phyloP scores from a whole-genome alignment of 140 eudicot species.

The Anethum foeniculum region DNA sequence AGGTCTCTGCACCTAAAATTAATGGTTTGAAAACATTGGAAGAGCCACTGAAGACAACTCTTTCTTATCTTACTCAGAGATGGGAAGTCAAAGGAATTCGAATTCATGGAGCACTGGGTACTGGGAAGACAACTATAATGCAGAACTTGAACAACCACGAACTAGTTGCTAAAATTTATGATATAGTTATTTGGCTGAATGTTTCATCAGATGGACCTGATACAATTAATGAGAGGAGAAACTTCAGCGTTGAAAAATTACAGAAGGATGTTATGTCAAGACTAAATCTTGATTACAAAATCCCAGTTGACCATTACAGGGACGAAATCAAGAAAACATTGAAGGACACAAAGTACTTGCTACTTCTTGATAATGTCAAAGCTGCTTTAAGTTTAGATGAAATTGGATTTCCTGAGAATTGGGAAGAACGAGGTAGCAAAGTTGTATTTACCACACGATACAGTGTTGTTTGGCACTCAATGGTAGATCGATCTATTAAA shows the following conservation, averaged over 20 bases:
- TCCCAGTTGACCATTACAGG: neutral
- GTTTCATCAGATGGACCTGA: neutral
- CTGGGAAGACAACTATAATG: neutral
- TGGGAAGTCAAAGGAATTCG: neutral
- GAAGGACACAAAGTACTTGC: neutral
- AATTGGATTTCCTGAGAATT: neutral
- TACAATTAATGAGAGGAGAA: neutral
- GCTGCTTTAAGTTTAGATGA: neutral
- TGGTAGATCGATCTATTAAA: neutral
- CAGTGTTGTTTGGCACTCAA: neutral
- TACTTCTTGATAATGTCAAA: neutral
- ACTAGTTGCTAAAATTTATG: neutral
- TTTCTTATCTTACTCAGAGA: neutral
- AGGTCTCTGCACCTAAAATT: neutral
- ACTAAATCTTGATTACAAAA: neutral
- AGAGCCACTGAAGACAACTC: neutral
- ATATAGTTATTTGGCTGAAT: neutral
- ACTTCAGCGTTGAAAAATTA: neutral
- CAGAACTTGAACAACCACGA: conserved; percentile 1
- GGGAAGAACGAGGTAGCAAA: neutral
- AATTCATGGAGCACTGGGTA: neutral
- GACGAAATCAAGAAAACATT: neutral
- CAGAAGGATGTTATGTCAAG: neutral
- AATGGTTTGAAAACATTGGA: neutral
- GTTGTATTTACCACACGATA: neutral